phyloP scores from a whole-genome alignment of 805 yeast genomes.

The Candida golubevii region DNA sequence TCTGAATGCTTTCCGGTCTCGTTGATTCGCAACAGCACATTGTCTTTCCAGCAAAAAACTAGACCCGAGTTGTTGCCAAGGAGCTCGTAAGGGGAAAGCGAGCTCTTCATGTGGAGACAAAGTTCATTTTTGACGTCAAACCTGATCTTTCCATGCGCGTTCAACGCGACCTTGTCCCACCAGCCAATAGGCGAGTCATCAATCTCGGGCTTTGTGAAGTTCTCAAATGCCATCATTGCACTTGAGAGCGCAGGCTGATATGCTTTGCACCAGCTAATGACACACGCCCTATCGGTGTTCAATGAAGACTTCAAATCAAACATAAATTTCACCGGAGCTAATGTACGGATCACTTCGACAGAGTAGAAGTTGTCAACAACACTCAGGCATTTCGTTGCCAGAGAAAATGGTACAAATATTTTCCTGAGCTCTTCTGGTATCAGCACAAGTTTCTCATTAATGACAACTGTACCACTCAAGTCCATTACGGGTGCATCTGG shows the following conservation, averaged over 20 bases:
- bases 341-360: constrained; percentile 53
- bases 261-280: constrained; percentile 61
- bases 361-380: constrained; percentile 50
- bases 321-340: constrained; percentile 57
- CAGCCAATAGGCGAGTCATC: constrained; percentile 45
- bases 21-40: constrained; percentile 48
- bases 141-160: constrained; percentile 49
- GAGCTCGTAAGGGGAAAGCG: constrained; percentile 53
- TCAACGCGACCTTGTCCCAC: constrained; percentile 52
- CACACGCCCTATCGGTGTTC: constrained; percentile 43
- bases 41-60: constrained; percentile 60
- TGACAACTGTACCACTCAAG: constrained; percentile 44
- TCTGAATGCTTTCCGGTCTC: constrained; percentile 47
- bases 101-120: constrained; percentile 61
- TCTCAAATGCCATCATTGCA: constrained; percentile 39
- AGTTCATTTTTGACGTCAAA: constrained; percentile 49
- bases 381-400: constrained; percentile 29
- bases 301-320: constrained; percentile 46
- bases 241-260: constrained; percentile 57
- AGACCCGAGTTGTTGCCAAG: constrained; percentile 59
- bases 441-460: constrained; percentile 52
- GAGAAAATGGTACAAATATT: constrained; percentile 56
- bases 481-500: constrained; percentile 24
- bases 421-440: constrained; percentile 42
- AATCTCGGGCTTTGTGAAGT: constrained; percentile 42